phyloP scores from a whole-genome alignment of 2,329 filamentous ascomycete genomes.

The Fusarium nanum region DNA sequence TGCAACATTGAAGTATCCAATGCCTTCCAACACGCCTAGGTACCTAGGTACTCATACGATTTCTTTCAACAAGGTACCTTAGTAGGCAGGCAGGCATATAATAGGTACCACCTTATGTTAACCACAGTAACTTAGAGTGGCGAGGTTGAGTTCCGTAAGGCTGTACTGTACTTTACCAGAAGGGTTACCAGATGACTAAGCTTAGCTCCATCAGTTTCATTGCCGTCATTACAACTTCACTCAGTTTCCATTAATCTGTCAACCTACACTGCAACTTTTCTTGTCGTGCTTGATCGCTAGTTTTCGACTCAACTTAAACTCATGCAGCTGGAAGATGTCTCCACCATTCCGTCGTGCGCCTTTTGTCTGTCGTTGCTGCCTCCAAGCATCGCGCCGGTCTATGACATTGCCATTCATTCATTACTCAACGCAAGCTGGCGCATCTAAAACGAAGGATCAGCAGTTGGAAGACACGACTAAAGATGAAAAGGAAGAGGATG shows the following conservation, averaged over 20 bases:
- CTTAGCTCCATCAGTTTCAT: conserved; percentile 12
- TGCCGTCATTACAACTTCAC: conserved; percentile 20
- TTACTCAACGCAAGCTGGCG: conserved; percentile 36
- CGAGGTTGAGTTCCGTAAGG: background rate
- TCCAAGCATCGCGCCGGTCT: conserved; percentile 21
- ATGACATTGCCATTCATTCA: conserved; percentile 8
- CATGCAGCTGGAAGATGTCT: background rate
- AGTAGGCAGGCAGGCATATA: background rate
- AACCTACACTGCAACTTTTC: background rate
- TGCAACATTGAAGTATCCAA: background rate
- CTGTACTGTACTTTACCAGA: background rate
- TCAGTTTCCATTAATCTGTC: background rate
- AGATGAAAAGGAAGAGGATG: background rate
- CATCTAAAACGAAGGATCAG: conserved; percentile 6
- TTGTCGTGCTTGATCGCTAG: background rate
- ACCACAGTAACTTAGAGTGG: background rate
- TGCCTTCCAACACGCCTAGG: background rate
- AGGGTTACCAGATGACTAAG: conserved; percentile 35
- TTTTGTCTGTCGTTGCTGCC: conserved; percentile 38
- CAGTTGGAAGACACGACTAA: conserved; percentile 1
- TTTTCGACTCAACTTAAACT: background rate
- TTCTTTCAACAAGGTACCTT: background rate
- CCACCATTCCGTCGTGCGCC: conserved; percentile 1
- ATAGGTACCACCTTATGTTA: background rate
- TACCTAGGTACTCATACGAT: background rate